phyloP scores from a whole-genome alignment of 345 rosid species.

The Firmiana major region DNA sequence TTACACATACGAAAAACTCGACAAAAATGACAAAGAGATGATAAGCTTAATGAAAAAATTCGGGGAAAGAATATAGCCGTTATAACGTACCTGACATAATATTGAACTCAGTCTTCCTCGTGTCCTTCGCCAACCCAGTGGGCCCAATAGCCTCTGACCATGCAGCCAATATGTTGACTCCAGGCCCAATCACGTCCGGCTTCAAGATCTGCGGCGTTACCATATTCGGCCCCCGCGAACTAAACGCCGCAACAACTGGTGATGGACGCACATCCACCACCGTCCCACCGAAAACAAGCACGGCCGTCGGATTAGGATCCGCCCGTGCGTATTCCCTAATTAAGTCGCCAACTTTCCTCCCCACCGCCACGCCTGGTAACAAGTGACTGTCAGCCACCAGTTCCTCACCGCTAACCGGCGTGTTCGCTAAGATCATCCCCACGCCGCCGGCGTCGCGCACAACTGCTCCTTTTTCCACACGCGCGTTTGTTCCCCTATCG shows the following conservation, averaged over 20 bases:
- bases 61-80: constrained; percentile 12
- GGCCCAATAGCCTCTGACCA: constrained; percentile 81
- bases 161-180: constrained; percentile 79
- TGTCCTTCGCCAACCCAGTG: constrained; percentile 60
- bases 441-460: constrained; percentile 80
- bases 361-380: constrained; percentile 66
- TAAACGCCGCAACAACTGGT: constrained; percentile 85
- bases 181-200: constrained; percentile 91
- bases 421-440: constrained; percentile 82
- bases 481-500: constrained; percentile 67
- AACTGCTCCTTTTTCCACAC: constrained; percentile 74
- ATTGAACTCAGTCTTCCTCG: constrained; percentile 55
- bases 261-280: constrained; percentile 57
- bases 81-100: constrained; percentile 64
- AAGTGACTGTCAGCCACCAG: constrained; percentile 80
- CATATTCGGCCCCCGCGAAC: constrained; percentile 78
- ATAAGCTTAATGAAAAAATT: no score
- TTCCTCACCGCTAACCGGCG: constrained; percentile 58
- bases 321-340: constrained; percentile 47
- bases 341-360: constrained; percentile 53
- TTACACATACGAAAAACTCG: no score
- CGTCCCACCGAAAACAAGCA: constrained; percentile 63
- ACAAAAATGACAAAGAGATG: no score
- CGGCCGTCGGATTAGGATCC: constrained; percentile 44
- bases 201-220: constrained; percentile 72